Evolutionary conservation across 2,329 filamentous ascomycete species (phyloP).

Genomic region (Calonectria pteridis): DNA sequence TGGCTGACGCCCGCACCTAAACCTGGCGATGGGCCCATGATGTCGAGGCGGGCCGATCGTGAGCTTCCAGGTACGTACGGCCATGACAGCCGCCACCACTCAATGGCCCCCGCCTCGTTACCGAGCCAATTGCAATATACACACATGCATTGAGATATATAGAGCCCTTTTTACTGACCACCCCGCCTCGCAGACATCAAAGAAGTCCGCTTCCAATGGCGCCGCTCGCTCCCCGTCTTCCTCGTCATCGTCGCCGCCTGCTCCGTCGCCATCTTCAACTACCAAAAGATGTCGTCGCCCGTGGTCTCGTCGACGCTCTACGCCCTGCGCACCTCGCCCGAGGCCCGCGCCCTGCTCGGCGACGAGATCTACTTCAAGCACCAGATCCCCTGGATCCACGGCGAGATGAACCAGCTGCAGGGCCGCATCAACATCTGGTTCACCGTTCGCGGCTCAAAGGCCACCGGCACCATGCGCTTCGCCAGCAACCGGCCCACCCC

Average conservation of each 20-base stretch:
- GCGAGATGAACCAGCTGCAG: slow-evolving; percentile 93
- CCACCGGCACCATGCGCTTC: slow-evolving; percentile 82
- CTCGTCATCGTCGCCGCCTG: slow-evolving; percentile 76
- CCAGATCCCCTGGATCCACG: slow-evolving; percentile 85
- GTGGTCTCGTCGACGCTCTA: slow-evolving; percentile 92
- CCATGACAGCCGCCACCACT: not conserved
- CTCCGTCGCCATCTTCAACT: slow-evolving; percentile 96
- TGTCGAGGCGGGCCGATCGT: slow-evolving; percentile 74
- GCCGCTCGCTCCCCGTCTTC: slow-evolving; percentile 85
- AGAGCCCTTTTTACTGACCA: not conserved
- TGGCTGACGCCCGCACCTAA: slow-evolving; percentile 68
- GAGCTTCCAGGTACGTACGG: slow-evolving; percentile 70
- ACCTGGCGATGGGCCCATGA: slow-evolving; percentile 71
- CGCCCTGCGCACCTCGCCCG: slow-evolving; percentile 83
- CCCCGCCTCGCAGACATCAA: slow-evolving; percentile 52
- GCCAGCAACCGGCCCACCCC: slow-evolving; percentile 75
- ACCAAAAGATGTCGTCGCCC: slow-evolving; percentile 92
- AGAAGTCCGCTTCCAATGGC: slow-evolving; percentile 69
- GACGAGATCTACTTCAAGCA: slow-evolving; percentile 87
- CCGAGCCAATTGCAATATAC: slow-evolving; percentile 7
- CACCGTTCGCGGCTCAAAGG: slow-evolving; percentile 83
- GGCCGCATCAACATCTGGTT: slow-evolving; percentile 91
- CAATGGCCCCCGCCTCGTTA: not conserved
- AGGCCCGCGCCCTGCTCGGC: slow-evolving; percentile 82
- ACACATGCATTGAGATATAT: not conserved